Base-by-base conservation (phyloP, 495 filamentous ascomycete genomes). In the Penicillium paxilli region DNA sequence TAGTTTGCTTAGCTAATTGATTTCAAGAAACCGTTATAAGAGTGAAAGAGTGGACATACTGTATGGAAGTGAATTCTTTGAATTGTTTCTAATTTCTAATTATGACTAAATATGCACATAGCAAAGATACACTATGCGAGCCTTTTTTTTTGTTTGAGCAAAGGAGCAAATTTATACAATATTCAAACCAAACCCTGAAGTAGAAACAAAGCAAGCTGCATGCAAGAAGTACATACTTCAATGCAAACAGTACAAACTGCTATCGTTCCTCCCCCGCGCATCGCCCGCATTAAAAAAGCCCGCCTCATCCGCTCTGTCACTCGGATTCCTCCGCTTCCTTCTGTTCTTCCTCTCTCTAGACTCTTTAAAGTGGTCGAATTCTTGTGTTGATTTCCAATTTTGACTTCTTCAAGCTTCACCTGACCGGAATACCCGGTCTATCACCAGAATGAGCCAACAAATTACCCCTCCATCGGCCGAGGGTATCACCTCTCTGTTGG, bases 401-500 rank as follows among this genome's bases (percentile, higher is more conserved):
- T 37, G 47, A 4, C 14, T 19, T 22, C 11, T 20, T 3, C 10
- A 8, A 35, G 11, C 4, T 38, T n/a, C 35, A 38, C 16, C 5
- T 41, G 24, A 52, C 49, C 41, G 45, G 44, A 30, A 28, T 7
- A 33, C 38, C 60, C 32, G 51, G 47, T 19, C 25, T 35, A 44
- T 26, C 52, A 47, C 8, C 55, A 69, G 11, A 51, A 74, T 76
- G 73, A 57, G 49, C 54, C 57, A 70, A 45, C 55, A 65, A 38
- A 58, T 25, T n/a, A 54, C 63, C 49, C 51, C 69, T 59, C 54
- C 62, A 33, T 52, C 58, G 46, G 79, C 82, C n/a, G 80, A 83
- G 60, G 92, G 91, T 32, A 84, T 98, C 63, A 87, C 83, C 69
- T 97, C 94, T 54, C 86, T 98, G 55, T 83, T 98, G 33, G 94